Evolutionary conservation across 495 filamentous ascomycete species (phyloP), one percentile per base, ranked within the genome.

Genomic region (Aspergillus affinis): DNA sequence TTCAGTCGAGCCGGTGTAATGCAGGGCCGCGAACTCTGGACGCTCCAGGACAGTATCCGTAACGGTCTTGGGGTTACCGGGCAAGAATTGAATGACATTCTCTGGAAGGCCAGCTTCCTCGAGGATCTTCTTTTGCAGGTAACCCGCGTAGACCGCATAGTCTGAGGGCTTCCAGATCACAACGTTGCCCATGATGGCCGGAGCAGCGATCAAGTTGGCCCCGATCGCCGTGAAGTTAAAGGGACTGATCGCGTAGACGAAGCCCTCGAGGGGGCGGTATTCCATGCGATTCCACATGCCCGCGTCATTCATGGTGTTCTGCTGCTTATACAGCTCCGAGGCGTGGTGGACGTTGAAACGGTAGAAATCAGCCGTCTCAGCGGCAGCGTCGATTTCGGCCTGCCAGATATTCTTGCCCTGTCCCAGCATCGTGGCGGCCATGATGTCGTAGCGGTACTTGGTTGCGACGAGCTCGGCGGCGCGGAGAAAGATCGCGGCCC

Each of bases 401-500:
- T 97, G 92, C 91, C 91, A 96, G 23, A 89, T 89, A 72, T 96
- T 96, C 82, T 97, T 97, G 62, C 92, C 92, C 73, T 97, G 92
- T 30, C 92, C 92, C 21, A 95, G 81, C 83, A 97, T 96, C 6
- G 92, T 97, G 41, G 91, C 83, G 6, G 93, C 92, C 88, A 96
- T 93, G 56, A 97, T 79, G 60, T 94, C 90, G 72, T 95, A 95
- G 65, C 92, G 84, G 77, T 97, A 96, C 74, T 96, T 96, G 61
- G 84, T 86, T 30, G 89, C 78, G 65, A 97, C 86, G 57, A 97
- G 76, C 69, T 96, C 92, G 13, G 92, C 92, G 1, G 92, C 92
- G 77, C 95, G 95, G 49, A 97, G 83, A 77, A 97, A 97, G 63
- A 97, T 78, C 58, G 92, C 90, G 15, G 93, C 92, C 48, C 92